Base-by-base conservation (phyloP, 2,329 filamentous ascomycete genomes). In the Cordyceps farinosa region DNA sequence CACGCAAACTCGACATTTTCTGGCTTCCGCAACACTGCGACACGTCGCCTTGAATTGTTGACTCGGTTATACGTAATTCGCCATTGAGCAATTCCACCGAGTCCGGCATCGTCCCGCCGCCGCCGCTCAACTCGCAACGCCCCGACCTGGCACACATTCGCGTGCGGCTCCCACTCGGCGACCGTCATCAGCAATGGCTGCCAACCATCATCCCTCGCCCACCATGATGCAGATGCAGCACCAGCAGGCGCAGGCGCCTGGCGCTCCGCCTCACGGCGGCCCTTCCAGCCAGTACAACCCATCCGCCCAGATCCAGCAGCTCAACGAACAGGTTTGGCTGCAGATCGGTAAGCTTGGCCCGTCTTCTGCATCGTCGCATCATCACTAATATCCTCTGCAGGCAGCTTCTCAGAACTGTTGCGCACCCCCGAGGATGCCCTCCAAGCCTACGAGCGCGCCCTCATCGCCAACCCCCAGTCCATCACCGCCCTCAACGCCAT, bases 401-500 rank as follows among this genome's bases (percentile, higher is more conserved):
- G 94, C 44, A 90, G 87, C 70, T 84, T 96, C 66, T 90, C 91
- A 29, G 94, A 99, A 79, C 80, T 95, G 70, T 86, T 97, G 79
- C 91, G 91, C 68, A 91, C 95, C 71, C 82, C 91, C 50, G 94
- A 98, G 65, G 91, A 94, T 72, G 94, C 94, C 57, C 91, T 95
- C 81, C 83, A 87, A 68, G 91, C 93, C 51, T 99, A 97, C 76
- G 92, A 98, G 76, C 89, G 91, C 74, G 95, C 93, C 48, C 83
- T 98, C 66, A 85, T 87, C 69, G 91, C 93, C 74, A 98, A 98
- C 73, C 86, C 87, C 53, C 91, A 91, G 80, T 98, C 94, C 22
- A 89, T 95, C 56, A 86, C 87, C 0, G 95, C 95, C 36, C 94
- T 98, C 91, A 96, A 92, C 70, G 91, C 92, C 65, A 97, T 98